Conservation (phyloP, 2,329 filamentous ascomycete genomes). For the Fusarium chlamydosporum region DNA sequence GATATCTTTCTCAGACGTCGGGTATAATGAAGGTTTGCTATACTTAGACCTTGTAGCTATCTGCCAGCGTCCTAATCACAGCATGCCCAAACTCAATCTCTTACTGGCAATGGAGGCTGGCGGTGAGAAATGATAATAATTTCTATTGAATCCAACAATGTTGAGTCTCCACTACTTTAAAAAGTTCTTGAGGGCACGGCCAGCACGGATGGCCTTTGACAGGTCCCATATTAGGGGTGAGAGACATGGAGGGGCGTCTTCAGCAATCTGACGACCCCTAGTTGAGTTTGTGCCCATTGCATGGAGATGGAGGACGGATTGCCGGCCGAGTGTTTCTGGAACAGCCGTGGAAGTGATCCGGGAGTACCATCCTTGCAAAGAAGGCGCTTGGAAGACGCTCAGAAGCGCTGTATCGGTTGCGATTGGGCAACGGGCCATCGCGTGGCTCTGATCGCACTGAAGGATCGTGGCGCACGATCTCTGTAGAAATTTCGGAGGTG, state of each 20-base stretch:
- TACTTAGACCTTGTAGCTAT: slow-evolving; percentile 1
- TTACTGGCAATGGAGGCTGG: slow-evolving; percentile 10
- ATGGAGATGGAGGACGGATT: slow-evolving; percentile 19
- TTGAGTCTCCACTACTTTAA: slow-evolving; percentile 21
- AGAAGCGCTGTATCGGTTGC: slow-evolving; percentile 31
- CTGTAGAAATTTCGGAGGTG: slow-evolving; percentile 41
- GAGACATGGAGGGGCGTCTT: slow-evolving; percentile 19
- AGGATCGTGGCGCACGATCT: slow-evolving; percentile 45
- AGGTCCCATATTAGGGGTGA: slow-evolving; percentile 28
- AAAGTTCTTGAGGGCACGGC: slow-evolving; percentile 5
- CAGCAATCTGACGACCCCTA: slow-evolving; percentile 21
- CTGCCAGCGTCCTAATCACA: slow-evolving; percentile 2
- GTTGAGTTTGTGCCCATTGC: not conserved
- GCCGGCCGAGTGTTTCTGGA: slow-evolving; percentile 49
- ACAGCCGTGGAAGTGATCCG: slow-evolving; percentile 36
- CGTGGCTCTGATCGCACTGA: slow-evolving; percentile 27
- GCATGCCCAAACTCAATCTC: not conserved
- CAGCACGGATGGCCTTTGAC: slow-evolving; percentile 24
- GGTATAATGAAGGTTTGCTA: not conserved
- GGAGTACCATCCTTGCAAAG: slow-evolving; percentile 43
- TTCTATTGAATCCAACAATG: slow-evolving; percentile 21
- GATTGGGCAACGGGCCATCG: slow-evolving; percentile 31
- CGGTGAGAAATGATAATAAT: slow-evolving; percentile 24
- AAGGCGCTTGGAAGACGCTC: slow-evolving; percentile 45
- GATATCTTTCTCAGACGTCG: too few relatives aligned